Evolutionary conservation across 805 yeast genomes (phyloP).

Genomic region (Jamesozyma rosinii): DNA sequence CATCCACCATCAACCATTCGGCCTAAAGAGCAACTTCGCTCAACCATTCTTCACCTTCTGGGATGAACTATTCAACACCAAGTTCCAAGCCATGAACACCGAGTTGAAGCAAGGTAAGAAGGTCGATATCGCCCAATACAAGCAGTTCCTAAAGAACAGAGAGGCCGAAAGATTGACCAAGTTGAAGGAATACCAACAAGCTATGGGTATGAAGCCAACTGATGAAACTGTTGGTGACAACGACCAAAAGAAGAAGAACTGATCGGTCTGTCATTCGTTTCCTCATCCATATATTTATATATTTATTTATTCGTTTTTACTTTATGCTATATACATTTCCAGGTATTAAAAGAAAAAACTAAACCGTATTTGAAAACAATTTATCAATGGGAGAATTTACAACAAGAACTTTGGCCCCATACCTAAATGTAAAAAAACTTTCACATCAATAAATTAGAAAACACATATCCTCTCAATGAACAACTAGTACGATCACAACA

Average conservation of each 20-base stretch:
- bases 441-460: too few species aligned
- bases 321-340: background rate
- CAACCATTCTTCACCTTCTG: constrained; percentile 95
- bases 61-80: constrained; percentile 69
- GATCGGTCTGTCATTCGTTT: background rate
- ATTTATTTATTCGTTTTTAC: background rate
- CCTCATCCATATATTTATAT: background rate
- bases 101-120: constrained; percentile 42
- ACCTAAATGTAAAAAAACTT: too few species aligned
- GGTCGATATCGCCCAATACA: constrained; percentile 52
- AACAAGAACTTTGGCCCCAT: too few species aligned
- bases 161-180: constrained; percentile 23
- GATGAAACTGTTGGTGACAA: background rate
- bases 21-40: constrained; percentile 83
- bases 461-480: too few species aligned
- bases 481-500: too few species aligned
- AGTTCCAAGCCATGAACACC: constrained; percentile 41
- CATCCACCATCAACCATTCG: constrained; percentile 94
- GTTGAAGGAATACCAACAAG: constrained; percentile 3
- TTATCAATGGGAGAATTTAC: too few species aligned
- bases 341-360: too few species aligned
- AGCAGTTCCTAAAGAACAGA: constrained; percentile 42
- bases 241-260: constrained; percentile 4
- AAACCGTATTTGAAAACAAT: too few species aligned
- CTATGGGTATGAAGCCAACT: background rate